Evolutionary conservation across 2,329 filamentous ascomycete genomes (phyloP).

Genomic region (Cordyceps fumosorosea): DNA sequence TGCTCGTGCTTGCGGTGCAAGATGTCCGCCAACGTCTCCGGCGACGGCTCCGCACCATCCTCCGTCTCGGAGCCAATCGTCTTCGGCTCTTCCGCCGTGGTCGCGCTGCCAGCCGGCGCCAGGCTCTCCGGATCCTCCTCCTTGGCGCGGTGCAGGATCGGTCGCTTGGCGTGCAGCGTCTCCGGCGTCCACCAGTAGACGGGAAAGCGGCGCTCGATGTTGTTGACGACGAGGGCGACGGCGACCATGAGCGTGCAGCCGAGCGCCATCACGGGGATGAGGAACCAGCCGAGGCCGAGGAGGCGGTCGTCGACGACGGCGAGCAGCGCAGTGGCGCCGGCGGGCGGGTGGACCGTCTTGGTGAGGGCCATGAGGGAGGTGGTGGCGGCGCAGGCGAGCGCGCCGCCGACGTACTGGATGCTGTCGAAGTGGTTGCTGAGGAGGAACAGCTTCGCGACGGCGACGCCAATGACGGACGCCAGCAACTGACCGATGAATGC

Average conservation of each 20-base stretch:
- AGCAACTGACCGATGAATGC: constrained; percentile 61
- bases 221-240: constrained; percentile 61
- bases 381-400: constrained; percentile 57
- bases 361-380: constrained; percentile 62
- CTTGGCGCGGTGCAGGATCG: constrained; percentile 1
- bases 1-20: constrained; percentile 14
- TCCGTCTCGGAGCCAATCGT: neutral
- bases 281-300: constrained; percentile 57
- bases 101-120: neutral
- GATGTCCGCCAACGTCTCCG: neutral
- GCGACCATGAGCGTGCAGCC: constrained; percentile 54
- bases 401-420: constrained; percentile 57
- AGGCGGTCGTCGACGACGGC: constrained; percentile 54
- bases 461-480: constrained; percentile 53
- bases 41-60: constrained; percentile 14
- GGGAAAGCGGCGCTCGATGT: constrained; percentile 60
- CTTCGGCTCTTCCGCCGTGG: neutral
- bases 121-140: constrained; percentile 11
- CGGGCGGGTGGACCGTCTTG: constrained; percentile 67
- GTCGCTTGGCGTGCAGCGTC: constrained; percentile 17
- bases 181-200: constrained; percentile 62
- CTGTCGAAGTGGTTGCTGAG: constrained; percentile 39
- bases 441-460: constrained; percentile 58
- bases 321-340: constrained; percentile 65
- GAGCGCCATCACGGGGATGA: constrained; percentile 57